phyloP scores from a whole-genome alignment of 495 filamentous ascomycete genomes.

The Tuber brumale region DNA sequence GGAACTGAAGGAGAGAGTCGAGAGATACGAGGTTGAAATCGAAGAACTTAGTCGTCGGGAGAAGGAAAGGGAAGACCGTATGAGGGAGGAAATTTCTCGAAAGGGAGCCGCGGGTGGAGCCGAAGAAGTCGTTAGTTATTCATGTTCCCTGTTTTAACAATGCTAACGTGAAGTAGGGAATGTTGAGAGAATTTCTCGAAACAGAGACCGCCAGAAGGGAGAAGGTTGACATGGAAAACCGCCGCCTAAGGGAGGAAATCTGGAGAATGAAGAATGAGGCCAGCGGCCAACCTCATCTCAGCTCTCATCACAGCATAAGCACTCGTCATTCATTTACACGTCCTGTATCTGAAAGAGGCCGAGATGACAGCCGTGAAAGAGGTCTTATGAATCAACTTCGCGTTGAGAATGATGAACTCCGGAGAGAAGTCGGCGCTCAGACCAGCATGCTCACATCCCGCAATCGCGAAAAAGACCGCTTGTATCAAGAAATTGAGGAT shows the following conservation, averaged over 20 bases:
- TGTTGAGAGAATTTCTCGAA: constrained; percentile 68
- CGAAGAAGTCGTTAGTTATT: constrained; percentile 62
- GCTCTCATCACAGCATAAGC: constrained; percentile 57
- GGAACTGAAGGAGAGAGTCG: constrained; percentile 73
- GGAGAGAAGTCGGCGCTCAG: constrained; percentile 87
- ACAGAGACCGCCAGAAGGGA: constrained; percentile 84
- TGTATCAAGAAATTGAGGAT: constrained; percentile 96
- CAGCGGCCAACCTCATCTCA: constrained; percentile 43
- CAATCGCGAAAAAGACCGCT: constrained; percentile 85
- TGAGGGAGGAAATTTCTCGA: constrained; percentile 28
- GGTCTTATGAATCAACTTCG: constrained; percentile 57
- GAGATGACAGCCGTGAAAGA: constrained; percentile 51
- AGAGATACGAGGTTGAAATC: constrained; percentile 73
- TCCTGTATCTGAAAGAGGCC: constrained; percentile 55
- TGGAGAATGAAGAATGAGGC: constrained; percentile 64
- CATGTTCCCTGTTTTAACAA: constrained; percentile 1
- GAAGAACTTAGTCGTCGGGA: constrained; percentile 73
- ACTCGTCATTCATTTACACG: constrained; percentile 58
- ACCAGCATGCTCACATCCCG: constrained; percentile 96
- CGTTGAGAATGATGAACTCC: constrained; percentile 86
- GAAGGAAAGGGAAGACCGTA: constrained; percentile 41
- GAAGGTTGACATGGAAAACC: constrained; percentile 82
- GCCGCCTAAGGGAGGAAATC: constrained; percentile 75
- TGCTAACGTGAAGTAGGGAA: constrained; percentile 35
- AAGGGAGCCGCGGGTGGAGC: constrained; percentile 46